Conservation (phyloP, 306 rosid species). For the Styphnolobium japonicum region DNA sequence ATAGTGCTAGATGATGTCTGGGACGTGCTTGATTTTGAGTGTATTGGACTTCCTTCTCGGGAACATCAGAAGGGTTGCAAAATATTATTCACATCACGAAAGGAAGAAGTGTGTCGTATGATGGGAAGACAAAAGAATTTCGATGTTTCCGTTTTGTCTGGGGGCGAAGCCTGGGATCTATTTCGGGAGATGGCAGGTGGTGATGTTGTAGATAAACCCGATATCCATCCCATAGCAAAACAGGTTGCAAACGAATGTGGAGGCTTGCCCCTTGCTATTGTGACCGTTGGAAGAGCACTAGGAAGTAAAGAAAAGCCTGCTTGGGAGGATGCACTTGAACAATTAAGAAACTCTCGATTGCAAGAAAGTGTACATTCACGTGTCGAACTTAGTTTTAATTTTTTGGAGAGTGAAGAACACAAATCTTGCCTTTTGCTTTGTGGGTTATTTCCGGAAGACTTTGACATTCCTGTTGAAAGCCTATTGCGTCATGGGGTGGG, state of each 20-base stretch:
- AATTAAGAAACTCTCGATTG: not conserved
- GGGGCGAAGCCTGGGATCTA: not conserved
- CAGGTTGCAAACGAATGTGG: slow-evolving; percentile 9
- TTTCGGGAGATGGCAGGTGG: not conserved
- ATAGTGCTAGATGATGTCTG: slow-evolving; percentile 31
- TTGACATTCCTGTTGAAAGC: not conserved
- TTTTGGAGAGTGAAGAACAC: not conserved
- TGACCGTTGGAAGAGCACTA: slow-evolving; percentile 3
- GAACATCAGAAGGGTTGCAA: slow-evolving; percentile 8
- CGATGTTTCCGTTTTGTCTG: not conserved
- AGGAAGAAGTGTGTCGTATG: not conserved
- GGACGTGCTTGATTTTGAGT: slow-evolving; percentile 1
- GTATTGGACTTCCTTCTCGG: not conserved
- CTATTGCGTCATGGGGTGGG: not conserved
- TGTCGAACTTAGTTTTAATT: not conserved
- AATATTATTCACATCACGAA: slow-evolving; percentile 20
- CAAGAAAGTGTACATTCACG: not conserved
- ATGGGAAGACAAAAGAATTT: not conserved
- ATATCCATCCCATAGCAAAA: not conserved
- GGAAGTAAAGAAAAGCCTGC: not conserved
- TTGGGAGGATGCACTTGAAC: not conserved
- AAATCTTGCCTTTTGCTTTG: not conserved
- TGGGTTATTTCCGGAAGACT: not conserved
- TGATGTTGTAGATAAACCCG: not conserved
- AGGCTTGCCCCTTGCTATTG: slow-evolving; percentile 22